Percentiles rank a stretch among this genome's conserved stretches.
phyloP scores from a whole-genome alignment of 345 rosid species.

The Dipteronia dyeriana region DNA sequence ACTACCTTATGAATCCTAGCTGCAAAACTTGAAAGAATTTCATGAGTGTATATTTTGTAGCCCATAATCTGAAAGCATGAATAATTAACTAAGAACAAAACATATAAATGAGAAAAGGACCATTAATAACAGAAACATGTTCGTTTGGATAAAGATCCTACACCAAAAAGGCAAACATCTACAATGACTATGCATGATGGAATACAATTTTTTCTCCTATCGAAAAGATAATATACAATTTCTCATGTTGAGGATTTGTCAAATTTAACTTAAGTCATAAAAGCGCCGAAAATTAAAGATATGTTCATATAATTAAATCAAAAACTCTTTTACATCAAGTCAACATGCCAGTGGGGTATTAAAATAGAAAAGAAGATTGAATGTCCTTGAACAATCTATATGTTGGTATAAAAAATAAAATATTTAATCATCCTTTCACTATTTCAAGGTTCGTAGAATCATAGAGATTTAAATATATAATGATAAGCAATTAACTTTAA shows the following conservation, averaged over 20 bases:
- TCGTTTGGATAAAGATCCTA: neutral
- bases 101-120: neutral
- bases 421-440: neutral
- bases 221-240: neutral
- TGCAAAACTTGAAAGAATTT: too few species aligned
- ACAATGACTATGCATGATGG: neutral
- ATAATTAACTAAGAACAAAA: slow-evolving; percentile 13
- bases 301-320: neutral
- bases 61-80: slow-evolving; percentile 81
- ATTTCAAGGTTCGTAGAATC: neutral
- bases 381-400: neutral
- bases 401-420: neutral
- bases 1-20: too few species aligned
- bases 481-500: neutral
- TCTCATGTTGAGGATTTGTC: neutral
- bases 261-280: neutral
- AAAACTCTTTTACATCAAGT: neutral
- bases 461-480: neutral
- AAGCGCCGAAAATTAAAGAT: too few species aligned
- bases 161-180: neutral
- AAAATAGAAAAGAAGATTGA: neutral
- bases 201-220: neutral
- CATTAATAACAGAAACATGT: neutral
- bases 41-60: too few species aligned
- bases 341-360: neutral